Evolutionary conservation across 108 stramenopile genomes (phyloP).

Genomic region (Skeletonema grethae): DNA sequence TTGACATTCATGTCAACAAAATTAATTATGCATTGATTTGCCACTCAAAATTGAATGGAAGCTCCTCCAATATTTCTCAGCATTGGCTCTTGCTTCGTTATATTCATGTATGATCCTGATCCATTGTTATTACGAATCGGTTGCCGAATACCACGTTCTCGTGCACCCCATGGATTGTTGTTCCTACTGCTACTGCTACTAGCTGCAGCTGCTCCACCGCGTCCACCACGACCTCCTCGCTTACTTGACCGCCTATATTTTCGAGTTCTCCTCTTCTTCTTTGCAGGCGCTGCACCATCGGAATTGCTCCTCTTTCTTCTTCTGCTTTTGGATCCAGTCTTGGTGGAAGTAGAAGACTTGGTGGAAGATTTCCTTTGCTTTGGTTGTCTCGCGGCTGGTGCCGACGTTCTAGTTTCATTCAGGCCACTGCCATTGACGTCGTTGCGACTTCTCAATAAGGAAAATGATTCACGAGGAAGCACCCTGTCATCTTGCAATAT

Average conservation of each 20-base stretch:
- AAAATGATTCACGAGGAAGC: slow-evolving; percentile 1
- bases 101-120: slow-evolving; percentile 16
- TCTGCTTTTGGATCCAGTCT: background rate
- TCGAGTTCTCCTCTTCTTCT: slow-evolving; percentile 8
- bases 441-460: slow-evolving; percentile 14
- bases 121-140: background rate
- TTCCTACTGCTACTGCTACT: slow-evolving; percentile 4
- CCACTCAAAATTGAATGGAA: slow-evolving; percentile 26
- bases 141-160: slow-evolving; percentile 19
- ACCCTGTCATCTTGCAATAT: background rate
- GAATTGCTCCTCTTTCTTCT: slow-evolving; percentile 7
- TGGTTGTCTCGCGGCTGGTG: background rate
- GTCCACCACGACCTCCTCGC: slow-evolving; percentile 15
- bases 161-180: slow-evolving; percentile 14
- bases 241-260: slow-evolving; percentile 6
- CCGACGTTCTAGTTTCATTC: background rate
- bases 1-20: background rate
- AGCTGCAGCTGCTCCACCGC: background rate
- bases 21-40: background rate
- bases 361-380: slow-evolving; percentile 1
- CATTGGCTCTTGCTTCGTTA: slow-evolving; percentile 29
- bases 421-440: slow-evolving; percentile 10
- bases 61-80: slow-evolving; percentile 19
- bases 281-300: background rate
- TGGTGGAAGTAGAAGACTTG: background rate